Conservation (phyloP, 352 stramenopile genomes). For the Pythium biforme region DNA sequence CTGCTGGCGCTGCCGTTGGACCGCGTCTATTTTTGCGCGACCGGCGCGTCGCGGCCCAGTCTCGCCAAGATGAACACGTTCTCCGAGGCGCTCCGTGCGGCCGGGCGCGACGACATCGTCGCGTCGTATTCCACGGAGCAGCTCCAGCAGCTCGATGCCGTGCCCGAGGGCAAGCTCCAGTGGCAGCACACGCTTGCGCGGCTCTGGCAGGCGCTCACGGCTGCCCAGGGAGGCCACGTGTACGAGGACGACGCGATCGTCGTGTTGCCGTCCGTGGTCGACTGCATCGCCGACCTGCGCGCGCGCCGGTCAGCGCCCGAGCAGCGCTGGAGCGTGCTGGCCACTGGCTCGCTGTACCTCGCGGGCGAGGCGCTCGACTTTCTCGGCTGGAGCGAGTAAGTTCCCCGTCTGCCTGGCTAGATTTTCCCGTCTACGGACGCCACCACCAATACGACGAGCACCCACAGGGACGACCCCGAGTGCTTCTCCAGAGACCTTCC, state of each 20-base stretch:
- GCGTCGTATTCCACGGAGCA: constrained; percentile 43
- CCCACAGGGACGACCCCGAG: no score
- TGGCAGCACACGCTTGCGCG: constrained; percentile 62
- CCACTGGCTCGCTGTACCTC: constrained; percentile 76
- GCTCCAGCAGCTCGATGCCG: constrained; percentile 39
- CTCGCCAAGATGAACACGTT: constrained; percentile 68
- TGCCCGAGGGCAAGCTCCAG: constrained; percentile 39
- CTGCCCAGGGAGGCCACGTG: constrained; percentile 29
- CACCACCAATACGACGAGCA: no score
- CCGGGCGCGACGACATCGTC: constrained; percentile 38
- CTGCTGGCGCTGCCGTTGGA: constrained; percentile 65
- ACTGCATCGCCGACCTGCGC: constrained; percentile 61
- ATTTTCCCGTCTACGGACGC: no score
- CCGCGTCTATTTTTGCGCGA: constrained; percentile 76
- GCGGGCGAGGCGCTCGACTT: constrained; percentile 62
- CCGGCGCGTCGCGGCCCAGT: constrained; percentile 57
- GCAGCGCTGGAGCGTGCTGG: constrained; percentile 54
- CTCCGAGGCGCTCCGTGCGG: constrained; percentile 51
- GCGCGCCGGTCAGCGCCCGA: background rate
- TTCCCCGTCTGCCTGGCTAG: background rate
- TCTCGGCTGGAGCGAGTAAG: constrained; percentile 64
- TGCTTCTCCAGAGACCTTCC: no score
- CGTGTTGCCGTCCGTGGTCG: constrained; percentile 56
- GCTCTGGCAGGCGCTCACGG: constrained; percentile 53
- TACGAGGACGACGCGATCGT: constrained; percentile 17